Evolutionary conservation across 306 rosid species (phyloP), one percentile per base, ranked within the genome.

Genomic region (Cucumis hystrix): DNA sequence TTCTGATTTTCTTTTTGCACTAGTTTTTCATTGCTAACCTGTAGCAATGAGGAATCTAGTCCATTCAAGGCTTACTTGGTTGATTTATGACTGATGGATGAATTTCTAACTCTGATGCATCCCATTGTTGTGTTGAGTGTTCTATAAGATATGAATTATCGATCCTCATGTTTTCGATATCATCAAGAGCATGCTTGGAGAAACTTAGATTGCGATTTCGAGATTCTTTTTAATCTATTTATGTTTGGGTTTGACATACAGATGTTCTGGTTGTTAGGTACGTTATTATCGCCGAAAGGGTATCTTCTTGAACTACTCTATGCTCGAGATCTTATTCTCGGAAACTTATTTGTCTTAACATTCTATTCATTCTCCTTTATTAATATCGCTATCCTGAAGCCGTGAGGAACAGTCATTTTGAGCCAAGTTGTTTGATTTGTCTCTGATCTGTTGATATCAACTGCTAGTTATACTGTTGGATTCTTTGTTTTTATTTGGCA

Each of bases 181-280:
- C 79, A 66, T 80, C 39, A 82, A 84, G 86, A 80, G 49, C 84
- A 69, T 84, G 79, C 83, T 80, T 0, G 75, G 78, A 16, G 87
- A 78, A 54, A 80, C 79, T 56, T 78, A 74, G 80, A 55, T 62
- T 30, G 7, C 17, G 40, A 59, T 9, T 57, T 66, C 41, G 56
- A 57, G 74, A 64, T 75, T 75, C 63, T 52, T 43, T 66, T 60
- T 43, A 3, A 45, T 65, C 43, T 7, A 39, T 62, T 18, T 80
- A 49, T 21, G 47, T 78, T 51, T 25, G 74, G 61, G 61, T 76
- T 80, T 37, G 69, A 64, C 7, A 5, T 33, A 15, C 25, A 1
- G 25, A 64, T 35, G 35, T 62, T 21, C 8, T 7, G 17, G 21
- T 30, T 62, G 56, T 65, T 78, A 79, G 77, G 43, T 51, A 74